phyloP scores from a whole-genome alignment of 2,329 filamentous ascomycete species.

The Fusarium transvaalense region DNA sequence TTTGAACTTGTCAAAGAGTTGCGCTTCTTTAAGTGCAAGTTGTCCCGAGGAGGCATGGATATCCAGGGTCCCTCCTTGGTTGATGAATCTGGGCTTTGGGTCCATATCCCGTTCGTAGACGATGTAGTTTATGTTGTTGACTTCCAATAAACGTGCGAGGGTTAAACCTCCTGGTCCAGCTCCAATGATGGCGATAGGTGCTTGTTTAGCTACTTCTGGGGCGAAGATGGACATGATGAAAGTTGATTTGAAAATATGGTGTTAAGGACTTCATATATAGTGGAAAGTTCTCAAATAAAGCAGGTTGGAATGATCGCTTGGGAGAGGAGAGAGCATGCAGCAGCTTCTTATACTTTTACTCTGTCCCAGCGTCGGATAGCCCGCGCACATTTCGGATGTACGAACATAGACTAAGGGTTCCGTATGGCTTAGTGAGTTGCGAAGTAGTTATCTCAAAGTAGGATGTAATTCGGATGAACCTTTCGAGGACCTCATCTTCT shows the following conservation, averaged over 20 bases:
- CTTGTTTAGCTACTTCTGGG: too few species aligned
- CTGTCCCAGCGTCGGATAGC: not conserved
- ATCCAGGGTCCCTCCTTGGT: conserved; percentile 63
- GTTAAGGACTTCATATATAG: not conserved
- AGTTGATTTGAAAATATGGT: not conserved
- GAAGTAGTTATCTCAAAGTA: not conserved
- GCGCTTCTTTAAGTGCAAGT: conserved; percentile 61
- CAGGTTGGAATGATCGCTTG: not conserved
- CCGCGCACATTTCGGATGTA: too few species aligned
- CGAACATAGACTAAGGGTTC: too few species aligned
- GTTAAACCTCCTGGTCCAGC: conserved; percentile 56
- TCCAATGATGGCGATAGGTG: conserved; percentile 61
- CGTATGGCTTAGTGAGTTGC: too few species aligned
- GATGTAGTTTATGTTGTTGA: conserved; percentile 57
- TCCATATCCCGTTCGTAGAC: conserved; percentile 59
- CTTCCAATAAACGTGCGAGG: conserved; percentile 63
- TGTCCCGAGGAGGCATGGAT: conserved; percentile 64
- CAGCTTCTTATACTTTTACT: not conserved
- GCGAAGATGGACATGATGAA: not conserved
- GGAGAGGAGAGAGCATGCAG: not conserved
- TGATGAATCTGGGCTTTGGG: conserved; percentile 50
- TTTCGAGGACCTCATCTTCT: fast-evolving
- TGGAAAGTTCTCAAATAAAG: not conserved
- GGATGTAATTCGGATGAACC: not conserved
- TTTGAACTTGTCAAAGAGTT: conserved; percentile 61